phyloP scores from a whole-genome alignment of 805 yeast species.

The Pichia thaimueangensis region DNA sequence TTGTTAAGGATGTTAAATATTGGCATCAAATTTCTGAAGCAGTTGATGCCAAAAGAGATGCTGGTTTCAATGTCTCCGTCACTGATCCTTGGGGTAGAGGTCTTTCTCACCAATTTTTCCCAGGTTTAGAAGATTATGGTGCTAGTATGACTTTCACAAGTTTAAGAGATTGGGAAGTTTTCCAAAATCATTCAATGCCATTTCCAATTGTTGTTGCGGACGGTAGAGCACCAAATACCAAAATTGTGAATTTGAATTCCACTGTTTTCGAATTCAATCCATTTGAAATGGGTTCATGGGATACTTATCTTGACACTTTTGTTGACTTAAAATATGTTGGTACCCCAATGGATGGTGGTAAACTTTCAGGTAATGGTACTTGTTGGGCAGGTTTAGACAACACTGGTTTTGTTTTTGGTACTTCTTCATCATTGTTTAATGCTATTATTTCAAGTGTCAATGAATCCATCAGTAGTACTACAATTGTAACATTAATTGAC shows the following conservation, averaged over 20 bases:
- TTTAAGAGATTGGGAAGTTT: constrained; percentile 55
- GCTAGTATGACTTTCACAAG: constrained; percentile 56
- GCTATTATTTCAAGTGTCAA: constrained; percentile 54
- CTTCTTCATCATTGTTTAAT: constrained; percentile 78
- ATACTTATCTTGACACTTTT: constrained; percentile 61
- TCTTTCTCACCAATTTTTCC: constrained; percentile 68
- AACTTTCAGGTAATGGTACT: constrained; percentile 31
- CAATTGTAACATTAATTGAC: constrained; percentile 39
- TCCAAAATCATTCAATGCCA: constrained; percentile 58
- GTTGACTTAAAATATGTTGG: constrained; percentile 67
- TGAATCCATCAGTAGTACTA: constrained; percentile 43
- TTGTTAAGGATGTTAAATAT: constrained; percentile 44
- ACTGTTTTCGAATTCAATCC: constrained; percentile 63
- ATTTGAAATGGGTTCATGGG: constrained; percentile 83
- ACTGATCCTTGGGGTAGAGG: constrained; percentile 82
- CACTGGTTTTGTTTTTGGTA: constrained; percentile 74
- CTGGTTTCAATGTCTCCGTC: constrained; percentile 62
- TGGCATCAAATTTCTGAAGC: constrained; percentile 51
- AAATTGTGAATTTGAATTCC: constrained; percentile 54
- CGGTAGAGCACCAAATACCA: constrained; percentile 59
- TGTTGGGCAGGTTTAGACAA: constrained; percentile 75
- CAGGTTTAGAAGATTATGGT: constrained; percentile 50
- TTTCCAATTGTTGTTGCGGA: constrained; percentile 63
- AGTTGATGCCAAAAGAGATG: constrained; percentile 44
- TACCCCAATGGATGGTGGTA: constrained; percentile 54